phyloP scores from a whole-genome alignment of 1,284 basidiomycete species.

The Takashimella koratensis region DNA sequence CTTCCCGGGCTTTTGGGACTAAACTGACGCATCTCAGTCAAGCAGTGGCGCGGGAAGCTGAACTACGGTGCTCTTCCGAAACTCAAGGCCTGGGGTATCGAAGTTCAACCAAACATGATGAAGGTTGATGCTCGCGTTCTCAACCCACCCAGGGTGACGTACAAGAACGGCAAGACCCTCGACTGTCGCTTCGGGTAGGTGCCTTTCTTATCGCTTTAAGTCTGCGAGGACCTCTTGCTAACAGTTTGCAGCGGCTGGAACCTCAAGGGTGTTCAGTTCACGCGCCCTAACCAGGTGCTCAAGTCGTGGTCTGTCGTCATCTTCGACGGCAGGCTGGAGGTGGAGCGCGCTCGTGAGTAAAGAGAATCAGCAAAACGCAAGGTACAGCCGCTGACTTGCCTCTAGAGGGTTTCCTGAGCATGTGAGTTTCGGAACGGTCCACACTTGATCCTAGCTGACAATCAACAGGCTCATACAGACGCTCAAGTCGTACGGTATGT shows the following conservation, averaged over 20 bases:
- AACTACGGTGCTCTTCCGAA: conserved; percentile 40
- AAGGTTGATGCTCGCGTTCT: conserved; percentile 46
- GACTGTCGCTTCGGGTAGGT: conserved; percentile 28
- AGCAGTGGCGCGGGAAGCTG: conserved; percentile 40
- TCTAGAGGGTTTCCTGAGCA: conserved; percentile 27
- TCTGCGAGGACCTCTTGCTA: no score
- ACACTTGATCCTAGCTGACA: neutral
- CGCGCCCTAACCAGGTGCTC: conserved; percentile 37
- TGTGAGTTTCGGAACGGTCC: conserved; percentile 10
- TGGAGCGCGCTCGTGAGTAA: conserved; percentile 19
- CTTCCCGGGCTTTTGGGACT: neutral
- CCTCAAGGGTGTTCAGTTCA: conserved; percentile 29
- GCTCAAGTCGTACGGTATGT: conserved; percentile 20
- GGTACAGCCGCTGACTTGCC: neutral
- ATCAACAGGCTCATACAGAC: conserved; percentile 16
- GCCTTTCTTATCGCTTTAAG: conserved; percentile 18
- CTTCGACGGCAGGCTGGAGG: conserved; percentile 27
- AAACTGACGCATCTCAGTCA: conserved; percentile 24
- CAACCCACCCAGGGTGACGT: conserved; percentile 36
- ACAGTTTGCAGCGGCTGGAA: conserved; percentile 22
- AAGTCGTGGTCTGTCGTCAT: conserved; percentile 46
- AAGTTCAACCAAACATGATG: conserved; percentile 41
- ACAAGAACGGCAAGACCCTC: conserved; percentile 31
- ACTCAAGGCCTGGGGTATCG: conserved; percentile 48
- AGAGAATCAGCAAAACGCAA: conserved; percentile 1